Evolutionary conservation across 2,329 filamentous ascomycete genomes (phyloP).

Genomic region (Ophiostoma populinum): DNA sequence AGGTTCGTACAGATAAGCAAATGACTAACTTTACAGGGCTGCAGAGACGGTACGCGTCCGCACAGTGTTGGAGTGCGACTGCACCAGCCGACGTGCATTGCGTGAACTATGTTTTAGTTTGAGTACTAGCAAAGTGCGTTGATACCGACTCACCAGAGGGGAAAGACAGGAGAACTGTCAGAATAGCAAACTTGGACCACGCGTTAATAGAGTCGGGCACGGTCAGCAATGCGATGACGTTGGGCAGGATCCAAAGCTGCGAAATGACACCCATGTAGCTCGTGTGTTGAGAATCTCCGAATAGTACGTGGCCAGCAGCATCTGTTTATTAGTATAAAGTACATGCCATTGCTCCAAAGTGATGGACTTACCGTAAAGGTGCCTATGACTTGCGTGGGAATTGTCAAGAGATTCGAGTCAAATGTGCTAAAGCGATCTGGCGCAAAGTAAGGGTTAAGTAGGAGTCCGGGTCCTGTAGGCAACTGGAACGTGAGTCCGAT

Average conservation of each 20-base stretch:
- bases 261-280: neutral
- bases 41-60: neutral
- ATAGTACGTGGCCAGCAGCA: neutral
- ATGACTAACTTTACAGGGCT: neutral
- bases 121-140: no score
- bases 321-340: neutral
- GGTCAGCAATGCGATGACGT: neutral
- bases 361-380: no score
- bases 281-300: neutral
- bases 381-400: no score
- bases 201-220: no score
- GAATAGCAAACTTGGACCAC: no score
- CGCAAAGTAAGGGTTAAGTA: no score
- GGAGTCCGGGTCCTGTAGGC: no score
- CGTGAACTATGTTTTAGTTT: neutral
- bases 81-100: neutral
- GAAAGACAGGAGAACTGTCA: no score
- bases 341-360: no score
- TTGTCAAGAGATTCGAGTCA: no score
- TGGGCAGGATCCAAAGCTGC: neutral
- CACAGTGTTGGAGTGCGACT: constrained; percentile 1
- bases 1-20: neutral
- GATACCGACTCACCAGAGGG: no score
- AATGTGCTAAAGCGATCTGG: no score
- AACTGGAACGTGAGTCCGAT: constrained; percentile 37